A percentile compares a stretch with the other conserved stretches of the same genome.
Conservation (phyloP, 2,329 filamentous ascomycete genomes). For the Fusarium mangiferae region DNA sequence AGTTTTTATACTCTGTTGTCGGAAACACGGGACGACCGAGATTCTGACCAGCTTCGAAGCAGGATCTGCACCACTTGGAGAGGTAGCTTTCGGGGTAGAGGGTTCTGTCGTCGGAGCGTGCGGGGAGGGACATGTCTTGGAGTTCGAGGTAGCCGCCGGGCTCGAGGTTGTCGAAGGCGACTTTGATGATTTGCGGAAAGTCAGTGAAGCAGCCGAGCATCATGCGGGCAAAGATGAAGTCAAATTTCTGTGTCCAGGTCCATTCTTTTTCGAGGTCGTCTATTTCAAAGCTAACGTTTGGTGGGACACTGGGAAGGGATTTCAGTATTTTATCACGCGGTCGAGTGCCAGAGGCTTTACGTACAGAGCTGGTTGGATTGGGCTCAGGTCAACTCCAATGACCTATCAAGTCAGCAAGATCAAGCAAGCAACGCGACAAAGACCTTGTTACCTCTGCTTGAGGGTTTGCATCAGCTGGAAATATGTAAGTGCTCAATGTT, state of each 20-base stretch:
- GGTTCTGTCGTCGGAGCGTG: conserved; percentile 15
- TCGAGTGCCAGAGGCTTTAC: background rate
- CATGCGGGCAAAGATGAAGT: conserved; percentile 26
- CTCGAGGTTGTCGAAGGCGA: conserved; percentile 11
- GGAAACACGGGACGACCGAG: conserved; percentile 3
- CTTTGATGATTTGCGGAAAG: background rate
- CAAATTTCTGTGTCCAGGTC: conserved; percentile 14
- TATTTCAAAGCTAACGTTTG: conserved; percentile 18
- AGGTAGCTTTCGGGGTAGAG: conserved; percentile 14
- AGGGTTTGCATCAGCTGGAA: background rate
- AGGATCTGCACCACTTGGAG: conserved; percentile 23
- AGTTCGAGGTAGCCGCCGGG: conserved; percentile 29
- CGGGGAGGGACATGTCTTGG: conserved; percentile 23
- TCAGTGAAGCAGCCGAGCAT: conserved; percentile 1
- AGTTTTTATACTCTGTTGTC: conserved; percentile 11
- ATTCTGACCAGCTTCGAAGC: conserved; percentile 4
- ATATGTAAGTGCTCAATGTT: rapidly evolving
- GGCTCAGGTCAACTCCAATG: conserved; percentile 26
- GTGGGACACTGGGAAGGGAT: background rate
- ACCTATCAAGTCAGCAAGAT: conserved; percentile 4
- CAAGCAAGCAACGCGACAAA: too few species aligned
- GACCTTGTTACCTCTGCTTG: background rate
- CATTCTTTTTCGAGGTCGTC: conserved; percentile 32
- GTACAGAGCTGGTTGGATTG: conserved; percentile 31
- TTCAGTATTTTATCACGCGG: background rate